Percentiles rank a stretch among this genome's conserved stretches.
These are phyloP conservation scores for Solanum neorickii DNA, from an alignment of 257 asterid genomes.

Conservation along the genomic window DNA sequence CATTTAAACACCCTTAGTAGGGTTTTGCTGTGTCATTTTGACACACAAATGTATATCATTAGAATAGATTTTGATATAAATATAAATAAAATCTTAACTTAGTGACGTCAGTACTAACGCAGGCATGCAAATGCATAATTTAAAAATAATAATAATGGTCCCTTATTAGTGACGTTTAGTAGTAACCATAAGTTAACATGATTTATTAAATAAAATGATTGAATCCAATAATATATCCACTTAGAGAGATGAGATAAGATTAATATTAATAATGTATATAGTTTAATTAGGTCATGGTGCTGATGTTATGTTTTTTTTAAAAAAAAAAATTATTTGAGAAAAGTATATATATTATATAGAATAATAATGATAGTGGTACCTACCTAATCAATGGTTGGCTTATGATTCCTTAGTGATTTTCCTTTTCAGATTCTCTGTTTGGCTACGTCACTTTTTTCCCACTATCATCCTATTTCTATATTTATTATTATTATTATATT, in stretches of 20 bases:
- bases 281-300: constrained; percentile 17
- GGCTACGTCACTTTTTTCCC: constrained; percentile 20
- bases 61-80: too few relatives aligned
- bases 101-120: constrained; percentile 21
- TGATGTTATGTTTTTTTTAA: constrained; percentile 3
- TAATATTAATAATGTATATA: not conserved
- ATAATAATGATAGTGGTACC: constrained; percentile 13
- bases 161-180: constrained; percentile 1
- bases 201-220: not conserved
- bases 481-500: not conserved
- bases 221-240: constrained; percentile 17
- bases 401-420: constrained; percentile 27
- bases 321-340: too few relatives aligned
- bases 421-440: constrained; percentile 30
- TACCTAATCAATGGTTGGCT: constrained; percentile 6
- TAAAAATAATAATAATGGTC: not conserved
- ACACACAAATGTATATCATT: too few relatives aligned
- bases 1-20: too few relatives aligned
- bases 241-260: constrained; percentile 17
- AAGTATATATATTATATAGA: not conserved
- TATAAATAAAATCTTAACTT: too few relatives aligned
- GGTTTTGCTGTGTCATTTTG: too few relatives aligned
- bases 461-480: not conserved
- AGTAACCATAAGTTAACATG: not conserved
- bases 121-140: constrained; percentile 16